These are phyloP conservation scores for Bondarzewia mesenterica DNA, from an alignment of 1,284 basidiomycete species.

Conservation along the genomic window DNA sequence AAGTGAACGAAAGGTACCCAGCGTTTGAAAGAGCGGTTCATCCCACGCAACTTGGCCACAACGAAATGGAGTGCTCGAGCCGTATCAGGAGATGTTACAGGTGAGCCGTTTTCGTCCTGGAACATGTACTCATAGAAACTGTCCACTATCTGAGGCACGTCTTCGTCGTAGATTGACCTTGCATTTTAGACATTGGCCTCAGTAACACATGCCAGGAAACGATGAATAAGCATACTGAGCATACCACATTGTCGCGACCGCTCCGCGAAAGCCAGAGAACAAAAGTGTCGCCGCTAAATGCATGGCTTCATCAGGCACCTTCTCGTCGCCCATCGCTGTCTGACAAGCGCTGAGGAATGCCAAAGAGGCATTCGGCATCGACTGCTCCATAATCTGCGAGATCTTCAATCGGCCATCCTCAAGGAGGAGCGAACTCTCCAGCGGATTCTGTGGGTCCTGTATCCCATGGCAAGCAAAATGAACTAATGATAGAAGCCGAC, in stretches of 20 bases:
- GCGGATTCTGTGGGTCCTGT: slow-evolving; percentile 2
- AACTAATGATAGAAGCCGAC: slow-evolving; percentile 1
- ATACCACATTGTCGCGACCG: not conserved
- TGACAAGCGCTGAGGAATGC: not conserved
- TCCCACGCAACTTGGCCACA: not conserved
- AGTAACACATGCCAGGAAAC: not conserved
- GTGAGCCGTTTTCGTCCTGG: not conserved
- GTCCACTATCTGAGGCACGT: not conserved
- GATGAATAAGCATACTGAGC: too few relatives aligned
- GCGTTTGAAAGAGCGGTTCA: not conserved
- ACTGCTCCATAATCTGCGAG: not conserved
- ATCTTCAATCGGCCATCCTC: not conserved
- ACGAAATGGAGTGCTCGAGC: not conserved
- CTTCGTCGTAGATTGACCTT: not conserved
- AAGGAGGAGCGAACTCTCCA: slow-evolving; percentile 4
- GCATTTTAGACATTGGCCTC: not conserved
- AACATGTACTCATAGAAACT: not conserved
- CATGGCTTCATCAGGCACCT: not conserved
- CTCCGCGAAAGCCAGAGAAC: not conserved
- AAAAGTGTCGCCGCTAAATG: not conserved
- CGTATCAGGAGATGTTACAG: too few relatives aligned
- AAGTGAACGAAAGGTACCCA: not conserved
- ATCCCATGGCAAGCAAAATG: slow-evolving; percentile 8
- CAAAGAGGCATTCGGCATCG: not conserved
- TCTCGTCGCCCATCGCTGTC: not conserved